Evolutionary conservation across 129 eudicot genomes (phyloP), one percentile per base, ranked within the genome.

Genomic region (Escallonia herrerae): DNA sequence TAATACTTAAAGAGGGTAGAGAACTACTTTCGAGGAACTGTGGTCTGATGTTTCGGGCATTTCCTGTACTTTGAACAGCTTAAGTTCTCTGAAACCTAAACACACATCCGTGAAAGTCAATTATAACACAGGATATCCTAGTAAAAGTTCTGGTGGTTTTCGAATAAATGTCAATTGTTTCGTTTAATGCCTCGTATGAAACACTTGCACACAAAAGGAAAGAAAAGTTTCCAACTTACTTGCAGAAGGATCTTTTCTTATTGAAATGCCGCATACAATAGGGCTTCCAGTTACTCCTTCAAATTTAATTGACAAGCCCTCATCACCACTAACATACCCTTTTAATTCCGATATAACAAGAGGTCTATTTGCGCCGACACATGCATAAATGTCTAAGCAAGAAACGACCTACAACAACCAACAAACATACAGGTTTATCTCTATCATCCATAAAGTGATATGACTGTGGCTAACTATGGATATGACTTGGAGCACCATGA

Each of bases 291-390:
- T 47, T 8, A 81, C 66, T 13, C 86, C 82, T 63, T 68, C 76
- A 63, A 81, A 72, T 54, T 77, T 81, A 45, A 81, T 76, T 8
- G 70, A 72, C 58, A 81, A 60, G 11, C 86, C 86, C 65, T 76
- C 81, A 15, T 73, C 82, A 40, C 63, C 62, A 3, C 50, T 53
- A 15, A 81, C 77, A 38, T 39, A 65, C 10, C 72, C 54, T 69
- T 66, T 63, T 6, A 77, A 52, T 51, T 73, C 73, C 6, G 77
- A 59, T 64, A 81, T 56, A n/a, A 72, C 71, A 15, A 81, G 70
- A 15, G 86, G 79, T 52, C 15, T 65, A 65, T 81, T 73, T 39
- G 77, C 80, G 8, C 86, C 86, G 38, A 77, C 86, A 43, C 77
- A 71, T 8, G 67, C 82, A 77, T 68, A 81, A 11, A 81, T 65